A percentile compares a stretch with the other conserved stretches of the same genome.
phyloP scores from a whole-genome alignment of 352 stramenopile species.

The Phytophthora pistaciae region DNA sequence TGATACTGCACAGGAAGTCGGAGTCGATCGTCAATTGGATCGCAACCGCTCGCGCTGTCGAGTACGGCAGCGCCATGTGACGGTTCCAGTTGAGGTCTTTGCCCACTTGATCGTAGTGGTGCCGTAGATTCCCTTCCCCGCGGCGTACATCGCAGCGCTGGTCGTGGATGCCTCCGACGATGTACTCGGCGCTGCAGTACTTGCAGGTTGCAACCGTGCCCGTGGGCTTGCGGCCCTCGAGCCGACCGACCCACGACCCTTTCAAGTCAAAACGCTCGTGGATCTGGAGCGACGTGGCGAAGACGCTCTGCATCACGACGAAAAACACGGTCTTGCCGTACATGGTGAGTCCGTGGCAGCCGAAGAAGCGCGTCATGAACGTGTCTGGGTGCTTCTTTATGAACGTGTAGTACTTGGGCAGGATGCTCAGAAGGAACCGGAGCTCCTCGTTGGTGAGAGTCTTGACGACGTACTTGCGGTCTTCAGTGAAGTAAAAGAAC shows the following conservation, averaged over 20 bases:
- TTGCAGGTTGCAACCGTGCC: conserved; percentile 80
- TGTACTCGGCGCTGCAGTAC: conserved; percentile 75
- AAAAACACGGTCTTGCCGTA: conserved; percentile 89
- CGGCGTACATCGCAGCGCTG: conserved; percentile 73
- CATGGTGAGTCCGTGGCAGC: conserved; percentile 86
- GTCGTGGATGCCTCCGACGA: conserved; percentile 73
- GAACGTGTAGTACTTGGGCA: conserved; percentile 78
- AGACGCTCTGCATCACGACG: conserved; percentile 88
- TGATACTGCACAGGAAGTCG: conserved; percentile 91
- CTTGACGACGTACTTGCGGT: conserved; percentile 88
- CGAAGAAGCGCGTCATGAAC: conserved; percentile 86
- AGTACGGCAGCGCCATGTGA: conserved; percentile 72
- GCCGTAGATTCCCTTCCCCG: conserved; percentile 70
- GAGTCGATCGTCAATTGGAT: conserved; percentile 88
- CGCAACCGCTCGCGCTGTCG: conserved; percentile 65
- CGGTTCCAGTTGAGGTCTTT: conserved; percentile 90
- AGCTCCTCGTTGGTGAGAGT: conserved; percentile 81
- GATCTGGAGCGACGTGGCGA: conserved; percentile 80
- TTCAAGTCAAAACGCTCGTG: conserved; percentile 88
- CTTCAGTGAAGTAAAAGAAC: conserved; percentile 88
- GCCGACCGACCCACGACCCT: conserved; percentile 84
- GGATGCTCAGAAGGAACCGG: conserved; percentile 76
- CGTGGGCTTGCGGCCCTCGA: conserved; percentile 77
- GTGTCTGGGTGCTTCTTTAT: conserved; percentile 74
- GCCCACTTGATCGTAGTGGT: conserved; percentile 84